phyloP scores from a whole-genome alignment of 2,329 filamentous ascomycete genomes.

The Cadophora luteo-olivacea region DNA sequence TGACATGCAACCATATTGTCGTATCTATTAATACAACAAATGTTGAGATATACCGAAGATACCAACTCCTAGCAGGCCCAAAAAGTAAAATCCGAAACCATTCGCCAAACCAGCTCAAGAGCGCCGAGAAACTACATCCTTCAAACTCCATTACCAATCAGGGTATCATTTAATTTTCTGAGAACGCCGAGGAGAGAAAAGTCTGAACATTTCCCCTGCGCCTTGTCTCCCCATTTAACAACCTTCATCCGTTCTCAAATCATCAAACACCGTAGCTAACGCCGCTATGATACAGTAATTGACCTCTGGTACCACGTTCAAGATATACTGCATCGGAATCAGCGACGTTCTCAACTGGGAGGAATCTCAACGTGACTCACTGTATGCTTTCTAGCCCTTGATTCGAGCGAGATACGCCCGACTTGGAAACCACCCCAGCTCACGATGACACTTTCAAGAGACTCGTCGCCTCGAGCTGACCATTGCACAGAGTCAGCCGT shows the following conservation, averaged over 20 bases:
- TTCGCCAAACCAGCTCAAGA: not conserved
- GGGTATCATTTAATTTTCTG: not conserved
- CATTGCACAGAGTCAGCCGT: slow-evolving; percentile 15
- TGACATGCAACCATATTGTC: too few species aligned
- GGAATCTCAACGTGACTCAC: slow-evolving; percentile 15
- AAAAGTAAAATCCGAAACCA: not conserved
- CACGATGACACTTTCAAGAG: slow-evolving; percentile 23
- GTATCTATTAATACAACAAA: too few species aligned
- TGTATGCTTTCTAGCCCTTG: slow-evolving; percentile 26
- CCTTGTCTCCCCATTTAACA: not conserved
- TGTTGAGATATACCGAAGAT: not conserved
- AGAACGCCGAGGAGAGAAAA: not conserved
- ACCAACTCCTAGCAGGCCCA: not conserved
- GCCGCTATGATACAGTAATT: slow-evolving; percentile 32
- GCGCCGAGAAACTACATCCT: not conserved
- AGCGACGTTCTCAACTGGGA: not conserved
- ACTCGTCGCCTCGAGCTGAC: slow-evolving; percentile 27
- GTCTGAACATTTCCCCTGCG: not conserved
- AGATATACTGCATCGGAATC: slow-evolving; percentile 24
- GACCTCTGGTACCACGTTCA: slow-evolving; percentile 25
- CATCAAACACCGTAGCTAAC: slow-evolving; percentile 32
- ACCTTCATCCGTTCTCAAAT: slow-evolving; percentile 33
- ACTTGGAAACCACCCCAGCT: slow-evolving; percentile 29
- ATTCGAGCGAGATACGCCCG: slow-evolving; percentile 26
- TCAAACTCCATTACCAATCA: not conserved